Base-by-base conservation (phyloP, 2,329 filamentous ascomycete species). In the Bipolaris zeicola region DNA sequence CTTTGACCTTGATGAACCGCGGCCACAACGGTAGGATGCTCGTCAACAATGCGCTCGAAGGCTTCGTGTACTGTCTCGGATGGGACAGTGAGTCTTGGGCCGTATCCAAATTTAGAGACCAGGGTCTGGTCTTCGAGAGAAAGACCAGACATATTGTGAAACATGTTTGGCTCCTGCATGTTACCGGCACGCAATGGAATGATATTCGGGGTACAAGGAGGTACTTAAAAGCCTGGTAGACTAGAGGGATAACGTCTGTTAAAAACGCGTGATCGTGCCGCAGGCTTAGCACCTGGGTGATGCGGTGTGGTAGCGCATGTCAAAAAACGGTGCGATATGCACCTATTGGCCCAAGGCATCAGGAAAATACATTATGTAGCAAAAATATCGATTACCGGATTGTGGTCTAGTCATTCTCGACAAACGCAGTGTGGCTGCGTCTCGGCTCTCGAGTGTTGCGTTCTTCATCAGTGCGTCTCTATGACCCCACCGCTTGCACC, bases 1-100 rank as follows among this genome's bases (percentile, higher is more conserved):
- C 45, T 62, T 10, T 62, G 28, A 42, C 34, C 26, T 42, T 43
- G 47, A 14, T 51, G 42, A 28, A 55, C 26, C 16, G 53, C 53
- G 24, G 53, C 53, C 34, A 47, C 42, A 4, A 41, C n/a, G 6
- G 34, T 28, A n/a, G 53, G 53, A 28, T 51, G 31, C 18, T 22
- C 5, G 22, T 55, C 53, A 6, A 47, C 53, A 10, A 55, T 50
- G 22, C 47, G 44, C 48, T 55, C 53, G 16, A 55, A 55, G 16
- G 53, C 53, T 16, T 47, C 53, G 16, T 55, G 53, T 11, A 51
- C 42, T 3, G 53, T 55, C 18, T 20, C 22, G 6, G 50, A 31
- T 6, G 47, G 24, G 18, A 42, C 22, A n/a, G 42, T 28, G n/a
- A 51, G 22, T 16, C 6, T 43, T 46, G 53, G 53, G 5, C 53